phyloP scores from a whole-genome alignment of 2,329 filamentous ascomycete species.

The Aspergillus brasiliensis region DNA sequence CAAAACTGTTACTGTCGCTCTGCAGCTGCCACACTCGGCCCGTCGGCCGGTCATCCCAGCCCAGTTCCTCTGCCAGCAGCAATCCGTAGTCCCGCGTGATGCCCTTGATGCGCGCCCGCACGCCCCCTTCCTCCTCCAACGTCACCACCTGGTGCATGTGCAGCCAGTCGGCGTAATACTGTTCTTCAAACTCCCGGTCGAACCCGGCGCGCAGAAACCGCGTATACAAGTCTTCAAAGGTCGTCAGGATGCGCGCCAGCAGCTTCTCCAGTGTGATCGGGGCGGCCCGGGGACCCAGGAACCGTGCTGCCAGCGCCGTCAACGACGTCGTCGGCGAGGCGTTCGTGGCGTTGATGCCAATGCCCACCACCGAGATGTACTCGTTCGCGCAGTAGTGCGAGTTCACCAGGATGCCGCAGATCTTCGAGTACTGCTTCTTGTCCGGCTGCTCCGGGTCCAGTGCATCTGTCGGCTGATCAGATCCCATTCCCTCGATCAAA shows the following conservation, averaged over 20 bases:
- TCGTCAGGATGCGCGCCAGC: constrained; percentile 75
- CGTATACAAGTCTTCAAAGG: constrained; percentile 75
- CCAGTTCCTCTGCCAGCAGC: constrained; percentile 79
- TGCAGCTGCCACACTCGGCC: constrained; percentile 82
- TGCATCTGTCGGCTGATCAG: constrained; percentile 54
- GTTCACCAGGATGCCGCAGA: constrained; percentile 90
- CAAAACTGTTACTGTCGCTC: constrained; percentile 97
- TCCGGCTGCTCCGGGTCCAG: constrained; percentile 61
- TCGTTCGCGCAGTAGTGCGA: constrained; percentile 74
- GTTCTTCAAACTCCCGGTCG: constrained; percentile 67
- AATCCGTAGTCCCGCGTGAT: constrained; percentile 93
- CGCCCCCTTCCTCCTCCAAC: constrained; percentile 77
- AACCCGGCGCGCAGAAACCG: constrained; percentile 77
- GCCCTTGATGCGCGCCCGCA: constrained; percentile 74
- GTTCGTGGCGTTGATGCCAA: constrained; percentile 85
- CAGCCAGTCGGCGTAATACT: constrained; percentile 84
- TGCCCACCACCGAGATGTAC: constrained; percentile 84
- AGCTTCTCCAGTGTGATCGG: constrained; percentile 75
- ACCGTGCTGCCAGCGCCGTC: constrained; percentile 64
- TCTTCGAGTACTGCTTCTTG: constrained; percentile 71
- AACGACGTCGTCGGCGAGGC: constrained; percentile 83
- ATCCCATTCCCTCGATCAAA: background rate
- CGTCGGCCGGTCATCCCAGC: constrained; percentile 69
- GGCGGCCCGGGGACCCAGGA: constrained; percentile 45
- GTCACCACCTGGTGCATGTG: constrained; percentile 75